Base-by-base conservation (phyloP, 805 yeast genomes). In the Monosporozyma yasuniensis region DNA sequence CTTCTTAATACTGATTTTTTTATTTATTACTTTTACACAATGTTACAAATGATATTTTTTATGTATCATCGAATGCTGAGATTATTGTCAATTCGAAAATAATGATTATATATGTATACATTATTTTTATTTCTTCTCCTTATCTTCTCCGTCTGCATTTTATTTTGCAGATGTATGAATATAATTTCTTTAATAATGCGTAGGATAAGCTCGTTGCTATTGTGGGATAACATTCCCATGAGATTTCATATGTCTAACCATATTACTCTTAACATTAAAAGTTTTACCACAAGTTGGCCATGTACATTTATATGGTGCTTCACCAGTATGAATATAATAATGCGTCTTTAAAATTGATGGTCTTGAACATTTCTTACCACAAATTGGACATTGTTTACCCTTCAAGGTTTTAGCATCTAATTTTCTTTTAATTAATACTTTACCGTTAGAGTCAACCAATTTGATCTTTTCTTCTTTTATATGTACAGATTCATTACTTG, bases 271-370 rank as follows among this genome's bases (percentile, higher is more conserved):
- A n/a, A 90, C 89, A 16, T 83, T 79, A 63, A 88, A 88, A 4
- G 76, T 57, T 57, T 83, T 80, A 0, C 78, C 79, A 66, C 96
- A 88, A 19, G 76, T 77, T 0, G 68, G 69, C 79, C 84, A 82
- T 12, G 69, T 64, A 62, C 88, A 83, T 50, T 68, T 67, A 61
- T 77, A 83, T 9, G 89, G 89, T 58, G 81, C 81, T 59, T 81
- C 88, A 12, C 89, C 89, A 0, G 88, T 83, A 64, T 88, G 96
- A 4, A 86, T 83, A 55, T 86, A 78, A 54, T 76, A 72, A 65
- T 88, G 96, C 2, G 89, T 87, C 55, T 81, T 83, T 50, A 87
- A 70, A 1, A 93, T 87, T 10, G 89, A 82, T 9, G 95, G 90
- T 60, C 95, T 77, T 58, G 86, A 83, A 69, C 88, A 88, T 48